Percentiles rank a stretch among this genome's conserved stretches.
These are phyloP conservation scores for Lunularia cruciata DNA, from an alignment of 225 moss, liverwort and hornwort species.

Conservation along the genomic window DNA sequence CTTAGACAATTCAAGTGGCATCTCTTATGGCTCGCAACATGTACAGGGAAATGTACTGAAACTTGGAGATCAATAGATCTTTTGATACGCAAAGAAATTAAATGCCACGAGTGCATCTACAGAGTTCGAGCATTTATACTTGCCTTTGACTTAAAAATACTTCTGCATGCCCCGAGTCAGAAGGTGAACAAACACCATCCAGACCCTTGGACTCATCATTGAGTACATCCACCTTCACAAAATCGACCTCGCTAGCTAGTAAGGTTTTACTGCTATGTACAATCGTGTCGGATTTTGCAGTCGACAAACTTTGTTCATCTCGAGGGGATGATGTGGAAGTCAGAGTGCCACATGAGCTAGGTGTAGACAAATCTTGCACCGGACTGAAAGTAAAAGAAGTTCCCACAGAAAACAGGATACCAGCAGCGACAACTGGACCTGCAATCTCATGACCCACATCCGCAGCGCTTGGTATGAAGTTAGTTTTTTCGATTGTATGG, in stretches of 20 bases:
- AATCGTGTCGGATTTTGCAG: conserved; percentile 4
- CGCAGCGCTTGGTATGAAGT: conserved; percentile 16
- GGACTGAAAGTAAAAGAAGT: conserved; percentile 37
- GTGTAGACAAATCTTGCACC: conserved; percentile 28
- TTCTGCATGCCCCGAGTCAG: background rate
- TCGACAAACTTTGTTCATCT: conserved; percentile 16
- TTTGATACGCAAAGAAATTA: no score
- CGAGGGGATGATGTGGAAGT: conserved; percentile 31
- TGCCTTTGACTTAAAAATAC: background rate
- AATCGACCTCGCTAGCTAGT: background rate
- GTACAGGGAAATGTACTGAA: no score
- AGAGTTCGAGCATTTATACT: background rate
- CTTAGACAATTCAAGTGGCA: no score
- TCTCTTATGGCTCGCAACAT: no score
- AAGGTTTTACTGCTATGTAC: background rate
- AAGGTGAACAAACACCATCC: conserved; percentile 9
- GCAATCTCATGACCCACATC: conserved; percentile 15
- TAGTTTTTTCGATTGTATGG: conserved; percentile 23
- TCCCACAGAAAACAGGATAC: conserved; percentile 31
- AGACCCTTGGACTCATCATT: background rate
- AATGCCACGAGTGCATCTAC: no score
- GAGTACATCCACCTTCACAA: background rate
- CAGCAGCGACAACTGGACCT: conserved; percentile 7
- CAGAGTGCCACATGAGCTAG: conserved; percentile 25
- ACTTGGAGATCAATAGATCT: no score